phyloP scores from a whole-genome alignment of 805 yeast species.

The Wickerhamomyces kurtzmanii region DNA sequence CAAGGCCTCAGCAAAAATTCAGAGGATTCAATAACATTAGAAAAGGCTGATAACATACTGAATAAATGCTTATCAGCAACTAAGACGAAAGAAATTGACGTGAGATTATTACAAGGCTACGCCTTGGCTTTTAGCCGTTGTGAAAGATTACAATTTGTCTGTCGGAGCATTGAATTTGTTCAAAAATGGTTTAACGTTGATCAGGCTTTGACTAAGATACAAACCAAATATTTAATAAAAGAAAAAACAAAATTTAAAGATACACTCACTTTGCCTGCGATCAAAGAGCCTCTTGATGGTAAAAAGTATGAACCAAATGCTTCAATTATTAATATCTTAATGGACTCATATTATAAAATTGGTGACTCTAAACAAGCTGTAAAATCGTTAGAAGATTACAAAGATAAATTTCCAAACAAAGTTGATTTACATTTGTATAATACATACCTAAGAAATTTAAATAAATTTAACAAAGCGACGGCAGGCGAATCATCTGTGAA shows the following conservation, averaged over 20 bases:
- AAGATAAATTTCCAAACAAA: conserved; percentile 4
- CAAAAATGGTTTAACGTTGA: conserved; percentile 8
- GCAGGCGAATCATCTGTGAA: neutral
- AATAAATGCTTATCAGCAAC: conserved; percentile 2
- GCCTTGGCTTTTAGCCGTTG: conserved; percentile 9
- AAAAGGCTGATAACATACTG: conserved; percentile 7
- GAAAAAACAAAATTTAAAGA: neutral
- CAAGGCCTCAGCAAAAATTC: conserved; percentile 10
- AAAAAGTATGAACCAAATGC: conserved; percentile 10
- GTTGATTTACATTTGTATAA: conserved; percentile 11
- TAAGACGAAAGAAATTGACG: conserved; percentile 6
- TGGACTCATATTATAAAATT: conserved; percentile 8
- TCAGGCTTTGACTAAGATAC: too few relatives aligned
- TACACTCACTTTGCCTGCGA: neutral
- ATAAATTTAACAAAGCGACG: conserved; percentile 4
- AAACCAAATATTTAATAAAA: conserved; percentile 1
- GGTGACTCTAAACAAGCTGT: conserved; percentile 8
- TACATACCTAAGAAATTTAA: conserved; percentile 7
- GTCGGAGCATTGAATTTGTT: conserved; percentile 11
- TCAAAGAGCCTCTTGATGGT: neutral
- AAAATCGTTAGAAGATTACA: conserved; percentile 5
- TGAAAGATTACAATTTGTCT: conserved; percentile 5
- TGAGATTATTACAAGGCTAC: conserved; percentile 9
- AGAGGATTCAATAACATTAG: conserved; percentile 3
- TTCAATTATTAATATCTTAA: conserved; percentile 11